A percentile compares a stretch with the other conserved stretches of the same genome.
Conservation (phyloP, 805 yeast genomes). For the Lipomyces sp. region DNA sequence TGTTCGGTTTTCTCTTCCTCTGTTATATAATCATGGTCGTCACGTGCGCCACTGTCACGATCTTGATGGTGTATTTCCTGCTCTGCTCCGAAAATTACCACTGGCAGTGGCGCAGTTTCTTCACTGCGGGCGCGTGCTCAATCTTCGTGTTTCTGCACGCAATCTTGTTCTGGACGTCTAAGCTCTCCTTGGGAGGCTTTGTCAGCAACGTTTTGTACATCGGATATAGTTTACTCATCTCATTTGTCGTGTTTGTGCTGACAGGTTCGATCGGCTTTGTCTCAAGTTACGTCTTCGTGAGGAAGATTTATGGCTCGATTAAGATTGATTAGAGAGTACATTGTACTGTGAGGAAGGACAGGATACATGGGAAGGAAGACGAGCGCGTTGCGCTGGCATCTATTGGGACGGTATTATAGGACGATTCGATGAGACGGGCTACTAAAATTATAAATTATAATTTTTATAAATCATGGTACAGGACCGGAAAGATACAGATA, state of each 20-base stretch:
- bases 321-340: conserved; percentile 68
- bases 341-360: background rate
- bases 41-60: conserved; percentile 80
- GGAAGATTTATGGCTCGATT: conserved; percentile 79
- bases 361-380: background rate
- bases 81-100: conserved; percentile 89
- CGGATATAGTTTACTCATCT: conserved; percentile 79
- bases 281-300: conserved; percentile 71
- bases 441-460: background rate
- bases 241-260: conserved; percentile 71
- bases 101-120: conserved; percentile 96
- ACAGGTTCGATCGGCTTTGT: conserved; percentile 90
- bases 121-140: conserved; percentile 88
- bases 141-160: conserved; percentile 85
- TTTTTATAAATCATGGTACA: background rate
- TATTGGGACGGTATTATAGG: background rate
- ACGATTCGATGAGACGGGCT: background rate
- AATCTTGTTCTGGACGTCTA: conserved; percentile 52
- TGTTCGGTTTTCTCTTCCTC: conserved; percentile 95
- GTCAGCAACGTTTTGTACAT: conserved; percentile 77
- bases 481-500: background rate
- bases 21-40: conserved; percentile 81
- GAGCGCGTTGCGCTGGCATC: background rate
- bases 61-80: conserved; percentile 79
- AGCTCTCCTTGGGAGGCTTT: conserved; percentile 72